Evolutionary conservation across 352 stramenopile genomes (phyloP).

Genomic region (Pythium rishiriense): DNA sequence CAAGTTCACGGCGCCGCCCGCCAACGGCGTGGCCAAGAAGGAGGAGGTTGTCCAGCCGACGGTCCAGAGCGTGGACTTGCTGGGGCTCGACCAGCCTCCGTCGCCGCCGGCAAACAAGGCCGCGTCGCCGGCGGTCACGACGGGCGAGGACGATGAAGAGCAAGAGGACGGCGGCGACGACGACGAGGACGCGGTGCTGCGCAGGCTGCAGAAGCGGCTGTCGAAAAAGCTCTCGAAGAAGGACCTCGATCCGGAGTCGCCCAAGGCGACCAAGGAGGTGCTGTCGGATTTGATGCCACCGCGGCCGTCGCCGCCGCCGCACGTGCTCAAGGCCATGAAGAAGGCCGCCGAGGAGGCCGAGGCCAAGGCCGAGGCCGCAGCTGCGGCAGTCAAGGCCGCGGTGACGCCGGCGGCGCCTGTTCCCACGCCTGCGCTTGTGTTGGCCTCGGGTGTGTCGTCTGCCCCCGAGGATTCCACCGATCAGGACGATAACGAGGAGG

Average conservation of each 20-base stretch:
- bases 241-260: slow-evolving; percentile 17
- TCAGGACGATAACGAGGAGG: slow-evolving; percentile 30
- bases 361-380: slow-evolving; percentile 1
- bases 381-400: not conserved
- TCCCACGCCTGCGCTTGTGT: not conserved
- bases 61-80: slow-evolving; percentile 47
- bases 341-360: not conserved
- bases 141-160: slow-evolving; percentile 1
- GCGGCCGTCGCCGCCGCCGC: slow-evolving; percentile 19
- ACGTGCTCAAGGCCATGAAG: slow-evolving; percentile 11
- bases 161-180: not conserved
- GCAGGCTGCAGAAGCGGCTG: slow-evolving; percentile 13
- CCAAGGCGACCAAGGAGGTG: slow-evolving; percentile 2
- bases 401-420: not conserved
- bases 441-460: not conserved
- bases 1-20: slow-evolving; percentile 17
- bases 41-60: slow-evolving; percentile 30
- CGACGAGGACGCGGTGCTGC: slow-evolving; percentile 2
- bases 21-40: slow-evolving; percentile 12
- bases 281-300: slow-evolving; percentile 24
- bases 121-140: slow-evolving; percentile 6
- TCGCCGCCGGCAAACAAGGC: slow-evolving; percentile 9
- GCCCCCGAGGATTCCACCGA: slow-evolving; percentile 19
- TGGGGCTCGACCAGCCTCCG: slow-evolving; percentile 40
- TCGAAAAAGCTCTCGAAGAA: slow-evolving; percentile 7